Base-by-base conservation (phyloP, 495 filamentous ascomycete species). In the Immersiella caudata region DNA sequence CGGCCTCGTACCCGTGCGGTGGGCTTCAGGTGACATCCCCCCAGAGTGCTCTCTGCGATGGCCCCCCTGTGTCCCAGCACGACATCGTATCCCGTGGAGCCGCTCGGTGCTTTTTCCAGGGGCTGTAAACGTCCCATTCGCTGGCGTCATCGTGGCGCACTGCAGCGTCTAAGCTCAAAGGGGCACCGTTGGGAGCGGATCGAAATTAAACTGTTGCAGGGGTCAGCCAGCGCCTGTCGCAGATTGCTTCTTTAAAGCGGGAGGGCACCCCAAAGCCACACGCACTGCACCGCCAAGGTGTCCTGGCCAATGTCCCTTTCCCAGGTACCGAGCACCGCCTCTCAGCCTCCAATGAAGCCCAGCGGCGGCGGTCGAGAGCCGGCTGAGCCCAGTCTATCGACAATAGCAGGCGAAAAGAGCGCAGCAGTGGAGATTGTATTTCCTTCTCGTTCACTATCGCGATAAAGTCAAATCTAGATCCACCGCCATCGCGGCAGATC, bases 21-120 rank as follows among this genome's bases (percentile, higher is more conserved):
- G 35, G 35, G 36, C 35, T 33, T 46, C 29, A 40, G 22, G 33
- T 35, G 12, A 6, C n/a, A 22, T 46, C 59, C 33, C 33, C 59
- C 59, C 27, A 12, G 55, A 24, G 59, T 49, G 24, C 24, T 33
- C 26, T 20, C 26, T 36, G 60, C 11, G 60, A 36, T 50, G 24
- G n/a, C n/a, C n/a, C n/a, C n/a, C n/a, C n/a, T n/a, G n/a, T n/a
- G n/a, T n/a, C 49, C 20, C 21, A 33, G 51, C 51, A 46, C 63
- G 63, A 46, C 63, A 65, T 65, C 63, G 63, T 65, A 65, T 65
- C 35, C 18, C 20, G 40, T 65, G 52, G 62, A 24, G 27, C 62
- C 26, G 50, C 51, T 64, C 62, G 62, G 52, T 65, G 63, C 51
- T 65, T 65, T 65, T 65, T 46, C 52, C 51, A 40, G 29, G 46